phyloP scores from a whole-genome alignment of 768 basidiomycete species.

The Russula dissimulans region DNA sequence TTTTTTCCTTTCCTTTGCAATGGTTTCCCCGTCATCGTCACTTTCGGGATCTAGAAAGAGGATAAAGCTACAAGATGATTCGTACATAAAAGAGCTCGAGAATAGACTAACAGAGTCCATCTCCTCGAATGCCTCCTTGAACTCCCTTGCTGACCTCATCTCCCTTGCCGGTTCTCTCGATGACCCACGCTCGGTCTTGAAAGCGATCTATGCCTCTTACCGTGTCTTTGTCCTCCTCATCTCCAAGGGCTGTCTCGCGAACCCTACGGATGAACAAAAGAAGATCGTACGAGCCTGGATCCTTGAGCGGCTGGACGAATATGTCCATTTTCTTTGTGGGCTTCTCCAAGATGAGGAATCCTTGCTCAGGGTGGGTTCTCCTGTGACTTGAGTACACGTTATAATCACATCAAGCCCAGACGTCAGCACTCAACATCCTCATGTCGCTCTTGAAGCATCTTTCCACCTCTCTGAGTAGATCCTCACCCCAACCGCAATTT shows the following conservation, averaged over 20 bases:
- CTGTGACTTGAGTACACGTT: neutral
- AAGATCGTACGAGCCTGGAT: slow-evolving; percentile 69
- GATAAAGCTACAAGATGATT: slow-evolving; percentile 20
- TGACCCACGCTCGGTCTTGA: slow-evolving; percentile 53
- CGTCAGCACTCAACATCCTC: slow-evolving; percentile 61
- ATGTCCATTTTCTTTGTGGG: slow-evolving; percentile 56
- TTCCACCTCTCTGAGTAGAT: slow-evolving; percentile 50
- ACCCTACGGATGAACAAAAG: slow-evolving; percentile 47
- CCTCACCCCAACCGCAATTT: slow-evolving; percentile 47
- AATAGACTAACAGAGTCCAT: slow-evolving; percentile 45
- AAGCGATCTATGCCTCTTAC: slow-evolving; percentile 76
- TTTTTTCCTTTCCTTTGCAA: neutral
- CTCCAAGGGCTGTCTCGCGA: slow-evolving; percentile 42
- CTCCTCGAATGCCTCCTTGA: slow-evolving; percentile 53
- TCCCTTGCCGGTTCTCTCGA: slow-evolving; percentile 40
- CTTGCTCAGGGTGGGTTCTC: slow-evolving; percentile 51
- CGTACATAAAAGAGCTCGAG: slow-evolving; percentile 42
- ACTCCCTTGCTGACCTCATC: slow-evolving; percentile 68
- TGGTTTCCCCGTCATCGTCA: slow-evolving; percentile 3
- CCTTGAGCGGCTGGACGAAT: slow-evolving; percentile 62
- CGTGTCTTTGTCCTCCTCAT: slow-evolving; percentile 64
- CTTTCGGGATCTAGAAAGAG: slow-evolving; percentile 22
- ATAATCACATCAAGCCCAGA: slow-evolving; percentile 32
- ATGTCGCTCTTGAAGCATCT: slow-evolving; percentile 71
- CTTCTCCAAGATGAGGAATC: slow-evolving; percentile 73